A percentile compares a stretch with the other conserved stretches of the same genome.
Conservation (phyloP, 1,284 basidiomycete genomes). For the Testicularia cyperi region DNA sequence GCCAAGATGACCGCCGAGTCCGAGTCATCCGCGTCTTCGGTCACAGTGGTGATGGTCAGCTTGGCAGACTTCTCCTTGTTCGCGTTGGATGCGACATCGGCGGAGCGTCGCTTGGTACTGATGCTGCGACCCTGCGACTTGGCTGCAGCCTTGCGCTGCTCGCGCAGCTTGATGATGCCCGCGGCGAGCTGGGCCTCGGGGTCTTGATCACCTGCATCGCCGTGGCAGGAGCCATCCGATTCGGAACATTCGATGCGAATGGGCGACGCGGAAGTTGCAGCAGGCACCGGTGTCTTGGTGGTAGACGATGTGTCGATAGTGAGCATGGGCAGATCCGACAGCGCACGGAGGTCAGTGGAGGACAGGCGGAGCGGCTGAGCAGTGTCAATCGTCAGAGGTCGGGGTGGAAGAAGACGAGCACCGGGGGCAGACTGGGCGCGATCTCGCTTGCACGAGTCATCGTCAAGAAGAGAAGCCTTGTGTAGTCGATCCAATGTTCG, state of each 20-base stretch:
- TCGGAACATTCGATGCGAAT: conserved; percentile 37
- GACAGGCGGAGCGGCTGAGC: conserved; percentile 34
- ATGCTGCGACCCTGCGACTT: conserved; percentile 5
- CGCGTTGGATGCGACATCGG: too few species aligned
- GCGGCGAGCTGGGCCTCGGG: conserved; percentile 49
- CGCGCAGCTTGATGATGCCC: conserved; percentile 31
- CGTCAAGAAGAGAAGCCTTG: neutral
- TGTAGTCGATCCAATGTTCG: too few species aligned
- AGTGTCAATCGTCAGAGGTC: conserved; percentile 41
- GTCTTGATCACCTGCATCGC: conserved; percentile 47
- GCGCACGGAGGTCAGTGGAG: conserved; percentile 10
- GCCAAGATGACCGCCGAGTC: conserved; percentile 16
- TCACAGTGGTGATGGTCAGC: neutral
- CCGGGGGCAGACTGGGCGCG: conserved; percentile 7
- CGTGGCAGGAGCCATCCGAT: conserved; percentile 51
- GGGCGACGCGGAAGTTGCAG: conserved; percentile 1
- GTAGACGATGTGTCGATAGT: conserved; percentile 7
- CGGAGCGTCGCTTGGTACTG: conserved; percentile 5
- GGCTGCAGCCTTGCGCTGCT: conserved; percentile 11
- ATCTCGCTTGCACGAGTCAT: neutral
- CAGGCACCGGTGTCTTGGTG: conserved; percentile 9
- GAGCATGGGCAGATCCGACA: conserved; percentile 5
- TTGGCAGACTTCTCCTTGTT: too few species aligned
- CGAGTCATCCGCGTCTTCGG: conserved; percentile 19
- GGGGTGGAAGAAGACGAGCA: conserved; percentile 23